Percentiles rank a stretch among this genome's conserved stretches.
phyloP scores from a whole-genome alignment of 352 stramenopile genomes.

The Phytophthora citrophthora region DNA sequence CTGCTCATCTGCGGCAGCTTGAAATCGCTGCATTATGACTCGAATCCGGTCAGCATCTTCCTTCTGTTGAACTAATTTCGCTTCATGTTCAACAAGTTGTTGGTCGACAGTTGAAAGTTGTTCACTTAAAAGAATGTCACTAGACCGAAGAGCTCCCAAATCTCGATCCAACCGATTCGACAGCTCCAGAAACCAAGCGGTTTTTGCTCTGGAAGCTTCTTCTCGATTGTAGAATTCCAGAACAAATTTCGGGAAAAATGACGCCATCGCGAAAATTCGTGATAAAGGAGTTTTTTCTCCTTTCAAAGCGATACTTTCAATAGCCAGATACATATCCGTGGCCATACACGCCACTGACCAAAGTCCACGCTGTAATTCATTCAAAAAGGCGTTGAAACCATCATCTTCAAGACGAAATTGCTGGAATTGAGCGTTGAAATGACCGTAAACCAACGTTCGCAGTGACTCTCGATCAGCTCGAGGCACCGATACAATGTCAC shows the following conservation, averaged over 20 bases:
- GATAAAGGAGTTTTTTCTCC: conserved; percentile 2
- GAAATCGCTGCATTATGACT: conserved; percentile 66
- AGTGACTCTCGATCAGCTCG: conserved; percentile 34
- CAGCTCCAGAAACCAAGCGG: conserved; percentile 30
- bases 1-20: conserved; percentile 66
- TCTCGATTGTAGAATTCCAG: conserved; percentile 23
- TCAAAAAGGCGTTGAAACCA: conserved; percentile 15
- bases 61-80: conserved; percentile 43
- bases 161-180: conserved; percentile 32
- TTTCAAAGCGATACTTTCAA: conserved; percentile 1
- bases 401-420: conserved; percentile 13
- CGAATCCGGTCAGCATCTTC: conserved; percentile 54
- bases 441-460: conserved; percentile 43
- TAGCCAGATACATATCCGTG: conserved; percentile 39
- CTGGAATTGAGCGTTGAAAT: conserved; percentile 54
- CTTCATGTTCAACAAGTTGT: conserved; percentile 39
- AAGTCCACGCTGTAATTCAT: conserved; percentile 43
- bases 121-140: conserved; percentile 24
- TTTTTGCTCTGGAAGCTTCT: conserved; percentile 22
- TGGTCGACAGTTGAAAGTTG: conserved; percentile 20
- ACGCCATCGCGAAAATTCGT: conserved; percentile 25
- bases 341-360: conserved; percentile 45
- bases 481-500: conserved; percentile 39
- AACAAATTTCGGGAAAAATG: conserved; percentile 31
- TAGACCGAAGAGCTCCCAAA: conserved; percentile 26